These are phyloP conservation scores for Pseudoneurospora amorphoporcata DNA, from an alignment of 495 filamentous ascomycete species.

Conservation along the genomic window DNA sequence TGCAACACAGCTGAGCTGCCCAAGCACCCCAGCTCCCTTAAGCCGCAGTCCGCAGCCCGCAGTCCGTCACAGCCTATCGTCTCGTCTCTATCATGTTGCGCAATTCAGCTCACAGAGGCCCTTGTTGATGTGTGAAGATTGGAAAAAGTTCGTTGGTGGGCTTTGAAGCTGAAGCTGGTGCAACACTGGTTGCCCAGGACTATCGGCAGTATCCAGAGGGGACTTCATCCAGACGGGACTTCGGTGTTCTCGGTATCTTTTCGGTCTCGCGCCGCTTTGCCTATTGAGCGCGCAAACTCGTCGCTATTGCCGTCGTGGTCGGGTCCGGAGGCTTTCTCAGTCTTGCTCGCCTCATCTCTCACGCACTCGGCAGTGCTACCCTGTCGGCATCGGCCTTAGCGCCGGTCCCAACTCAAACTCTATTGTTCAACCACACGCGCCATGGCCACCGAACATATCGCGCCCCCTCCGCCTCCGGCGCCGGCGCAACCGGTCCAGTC, in stretches of 20 bases:
- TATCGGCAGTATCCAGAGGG: constrained; percentile 4
- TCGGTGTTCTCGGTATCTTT: background rate
- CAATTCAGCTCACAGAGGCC: constrained; percentile 11
- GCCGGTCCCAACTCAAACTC: background rate
- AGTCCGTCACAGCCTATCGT: constrained; percentile 1
- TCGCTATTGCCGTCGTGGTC: background rate
- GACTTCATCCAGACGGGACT: background rate
- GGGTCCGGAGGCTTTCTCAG: background rate
- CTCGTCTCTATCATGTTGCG: constrained; percentile 21
- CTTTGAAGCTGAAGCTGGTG: constrained; percentile 12
- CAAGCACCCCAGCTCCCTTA: constrained; percentile 10
- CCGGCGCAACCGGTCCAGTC: constrained; percentile 6
- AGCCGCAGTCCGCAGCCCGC: constrained; percentile 1
- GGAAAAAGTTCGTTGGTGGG: constrained; percentile 12
- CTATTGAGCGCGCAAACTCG: background rate
- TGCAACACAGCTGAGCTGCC: constrained; percentile 8
- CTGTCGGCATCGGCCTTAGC: background rate
- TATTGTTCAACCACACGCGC: background rate
- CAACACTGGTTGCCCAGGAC: constrained; percentile 12
- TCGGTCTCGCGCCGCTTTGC: background rate
- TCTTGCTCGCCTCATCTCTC: background rate
- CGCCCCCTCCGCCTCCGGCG: constrained; percentile 13
- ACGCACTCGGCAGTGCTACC: background rate
- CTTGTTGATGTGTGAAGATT: constrained; percentile 23
- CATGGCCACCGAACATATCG: constrained; percentile 22